Evolutionary conservation across 805 yeast species (phyloP).

Genomic region (Cyberlindnera lachancei): DNA sequence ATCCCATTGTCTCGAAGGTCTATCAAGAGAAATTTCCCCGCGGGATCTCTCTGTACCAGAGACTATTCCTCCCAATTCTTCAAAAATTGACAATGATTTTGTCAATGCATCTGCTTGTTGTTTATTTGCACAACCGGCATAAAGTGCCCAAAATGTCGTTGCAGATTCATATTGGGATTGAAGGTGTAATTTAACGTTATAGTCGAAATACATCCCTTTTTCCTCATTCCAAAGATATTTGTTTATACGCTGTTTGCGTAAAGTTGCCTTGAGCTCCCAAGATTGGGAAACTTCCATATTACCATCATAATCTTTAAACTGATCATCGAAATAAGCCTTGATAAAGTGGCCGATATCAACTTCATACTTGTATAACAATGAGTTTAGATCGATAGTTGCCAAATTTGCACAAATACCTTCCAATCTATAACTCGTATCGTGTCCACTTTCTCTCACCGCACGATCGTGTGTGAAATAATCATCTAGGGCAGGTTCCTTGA

Average conservation of each 20-base stretch:
- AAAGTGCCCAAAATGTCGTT: conserved; percentile 86
- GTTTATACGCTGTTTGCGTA: conserved; percentile 48
- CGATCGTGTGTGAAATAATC: conserved; percentile 86
- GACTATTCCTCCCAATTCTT: conserved; percentile 82
- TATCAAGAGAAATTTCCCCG: conserved; percentile 57
- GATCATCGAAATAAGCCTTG: conserved; percentile 45
- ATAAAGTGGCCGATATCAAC: conserved; percentile 68
- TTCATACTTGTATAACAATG: conserved; percentile 85
- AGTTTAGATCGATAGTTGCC: conserved; percentile 86
- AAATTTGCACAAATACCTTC: conserved; percentile 85
- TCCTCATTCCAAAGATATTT: conserved; percentile 80
- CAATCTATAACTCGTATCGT: conserved; percentile 85
- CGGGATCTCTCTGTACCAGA: conserved; percentile 74
- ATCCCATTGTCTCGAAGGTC: conserved; percentile 97
- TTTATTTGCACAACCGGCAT: conserved; percentile 65
- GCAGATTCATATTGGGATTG: conserved; percentile 75
- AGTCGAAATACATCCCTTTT: conserved; percentile 76
- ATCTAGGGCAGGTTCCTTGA: conserved; percentile 77
- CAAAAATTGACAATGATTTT: conserved; percentile 59
- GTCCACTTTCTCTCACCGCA: conserved; percentile 94
- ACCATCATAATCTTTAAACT: conserved; percentile 33
- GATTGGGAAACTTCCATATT: conserved; percentile 35
- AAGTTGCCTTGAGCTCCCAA: conserved; percentile 59
- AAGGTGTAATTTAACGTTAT: conserved; percentile 49
- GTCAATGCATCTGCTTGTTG: conserved; percentile 66